Conservation (phyloP, 2,329 filamentous ascomycete species). For the Xylariaceae sp. region DNA sequence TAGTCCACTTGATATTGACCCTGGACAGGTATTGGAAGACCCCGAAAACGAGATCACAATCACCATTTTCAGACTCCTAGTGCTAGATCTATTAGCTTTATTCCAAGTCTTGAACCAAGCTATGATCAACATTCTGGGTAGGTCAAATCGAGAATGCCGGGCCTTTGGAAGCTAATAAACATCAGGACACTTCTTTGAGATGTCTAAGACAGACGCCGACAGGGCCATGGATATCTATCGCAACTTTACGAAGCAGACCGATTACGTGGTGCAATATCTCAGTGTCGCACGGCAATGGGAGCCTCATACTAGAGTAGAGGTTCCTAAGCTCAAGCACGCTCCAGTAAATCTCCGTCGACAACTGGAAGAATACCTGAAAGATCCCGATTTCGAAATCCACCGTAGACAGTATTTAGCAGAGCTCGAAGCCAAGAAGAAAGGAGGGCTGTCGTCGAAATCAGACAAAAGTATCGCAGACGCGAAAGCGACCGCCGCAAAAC, state of each 20-base stretch:
- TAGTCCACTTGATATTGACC: constrained; percentile 19
- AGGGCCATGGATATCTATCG: constrained; percentile 91
- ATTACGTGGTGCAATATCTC: constrained; percentile 88
- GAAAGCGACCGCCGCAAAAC: constrained; percentile 46
- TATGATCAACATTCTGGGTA: constrained; percentile 94
- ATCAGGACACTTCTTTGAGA: constrained; percentile 93
- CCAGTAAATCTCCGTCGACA: constrained; percentile 88
- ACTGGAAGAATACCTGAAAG: constrained; percentile 90
- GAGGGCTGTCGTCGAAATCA: constrained; percentile 41
- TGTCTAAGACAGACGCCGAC: constrained; percentile 93
- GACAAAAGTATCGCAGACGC: constrained; percentile 40
- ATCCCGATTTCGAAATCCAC: constrained; percentile 93
- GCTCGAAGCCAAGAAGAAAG: constrained; percentile 70
- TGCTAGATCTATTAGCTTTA: constrained; percentile 83
- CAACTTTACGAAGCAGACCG: constrained; percentile 87
- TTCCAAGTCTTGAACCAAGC: constrained; percentile 97
- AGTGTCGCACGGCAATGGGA: constrained; percentile 87
- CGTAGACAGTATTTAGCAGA: constrained; percentile 89
- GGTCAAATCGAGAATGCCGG: constrained; percentile 31
- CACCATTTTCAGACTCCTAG: constrained; percentile 88
- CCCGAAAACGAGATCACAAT: constrained; percentile 96
- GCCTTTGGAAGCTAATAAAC: constrained; percentile 22
- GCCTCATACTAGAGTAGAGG: constrained; percentile 87
- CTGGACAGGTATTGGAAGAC: constrained; percentile 76
- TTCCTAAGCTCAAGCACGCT: constrained; percentile 96